These are phyloP conservation scores for Saksenaea vasiformis DNA, from an alignment of 371 early-diverging fungal species.

Conservation along the genomic window DNA sequence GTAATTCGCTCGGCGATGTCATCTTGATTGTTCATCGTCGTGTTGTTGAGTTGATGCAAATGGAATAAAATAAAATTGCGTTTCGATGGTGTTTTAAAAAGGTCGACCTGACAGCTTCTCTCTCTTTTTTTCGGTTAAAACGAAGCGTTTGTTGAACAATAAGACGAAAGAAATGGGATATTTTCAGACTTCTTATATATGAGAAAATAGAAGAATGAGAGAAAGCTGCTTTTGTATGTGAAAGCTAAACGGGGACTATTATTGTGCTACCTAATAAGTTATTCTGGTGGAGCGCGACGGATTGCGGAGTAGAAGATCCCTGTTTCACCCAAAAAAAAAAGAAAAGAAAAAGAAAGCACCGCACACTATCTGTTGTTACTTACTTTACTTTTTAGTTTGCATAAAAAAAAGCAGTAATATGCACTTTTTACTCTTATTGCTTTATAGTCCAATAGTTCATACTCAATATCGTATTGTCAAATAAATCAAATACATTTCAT, in stretches of 20 bases:
- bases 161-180: background rate
- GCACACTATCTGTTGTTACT: background rate
- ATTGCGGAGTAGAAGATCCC: conserved; percentile 1
- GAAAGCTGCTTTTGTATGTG: background rate
- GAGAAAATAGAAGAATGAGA: background rate
- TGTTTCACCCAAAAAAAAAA: conserved; percentile 5
- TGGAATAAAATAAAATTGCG: background rate
- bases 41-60: background rate
- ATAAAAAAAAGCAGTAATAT: background rate
- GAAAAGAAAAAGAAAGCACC: background rate
- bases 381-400: background rate
- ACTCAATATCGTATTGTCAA: too few species aligned
- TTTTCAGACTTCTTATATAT: background rate
- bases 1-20: conserved; percentile 93
- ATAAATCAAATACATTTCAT: background rate
- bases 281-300: conserved; percentile 6
- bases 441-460: too few species aligned
- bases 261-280: conserved; percentile 5
- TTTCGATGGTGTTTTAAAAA: background rate
- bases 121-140: background rate
- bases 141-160: background rate
- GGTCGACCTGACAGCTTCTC: background rate
- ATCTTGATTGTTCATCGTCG: conserved; percentile 17
- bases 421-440: background rate
- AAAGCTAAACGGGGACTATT: background rate